Evolutionary conservation across 116 monocot species (phyloP).

Genomic region (Phalaenopsis hybrid): DNA sequence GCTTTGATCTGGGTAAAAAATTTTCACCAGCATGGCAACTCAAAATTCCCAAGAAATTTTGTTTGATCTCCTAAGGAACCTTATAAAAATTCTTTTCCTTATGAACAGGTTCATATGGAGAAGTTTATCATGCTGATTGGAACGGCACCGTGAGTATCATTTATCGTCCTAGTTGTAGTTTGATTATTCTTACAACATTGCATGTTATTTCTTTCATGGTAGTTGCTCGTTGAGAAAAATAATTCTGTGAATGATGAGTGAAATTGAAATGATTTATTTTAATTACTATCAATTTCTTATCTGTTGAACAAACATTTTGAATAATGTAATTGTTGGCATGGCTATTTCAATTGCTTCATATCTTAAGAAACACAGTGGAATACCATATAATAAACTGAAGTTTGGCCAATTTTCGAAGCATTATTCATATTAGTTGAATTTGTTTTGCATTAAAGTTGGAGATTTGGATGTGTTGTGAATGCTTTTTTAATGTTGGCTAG

Average conservation of each 20-base stretch:
- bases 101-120: constrained; percentile 93
- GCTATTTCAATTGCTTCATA: neutral
- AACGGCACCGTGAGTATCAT: constrained; percentile 78
- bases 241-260: neutral
- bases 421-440: neutral
- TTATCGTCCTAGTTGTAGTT: constrained; percentile 5
- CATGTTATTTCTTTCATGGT: neutral
- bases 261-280: constrained; percentile 1
- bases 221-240: neutral
- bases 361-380: neutral
- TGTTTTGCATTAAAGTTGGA: neutral
- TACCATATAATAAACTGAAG: neutral
- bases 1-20: neutral
- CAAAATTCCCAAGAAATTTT: neutral
- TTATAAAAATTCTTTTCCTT: constrained; percentile 5
- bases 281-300: neutral
- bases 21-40: neutral
- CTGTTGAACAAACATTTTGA: neutral
- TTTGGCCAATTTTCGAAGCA: neutral
- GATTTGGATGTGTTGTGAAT: neutral
- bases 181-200: neutral
- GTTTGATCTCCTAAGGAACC: neutral
- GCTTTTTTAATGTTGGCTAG: neutral
- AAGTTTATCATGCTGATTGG: constrained; percentile 98
- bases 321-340: neutral